phyloP scores from a whole-genome alignment of 495 filamentous ascomycete species.

The Aspergillus cristatus region DNA sequence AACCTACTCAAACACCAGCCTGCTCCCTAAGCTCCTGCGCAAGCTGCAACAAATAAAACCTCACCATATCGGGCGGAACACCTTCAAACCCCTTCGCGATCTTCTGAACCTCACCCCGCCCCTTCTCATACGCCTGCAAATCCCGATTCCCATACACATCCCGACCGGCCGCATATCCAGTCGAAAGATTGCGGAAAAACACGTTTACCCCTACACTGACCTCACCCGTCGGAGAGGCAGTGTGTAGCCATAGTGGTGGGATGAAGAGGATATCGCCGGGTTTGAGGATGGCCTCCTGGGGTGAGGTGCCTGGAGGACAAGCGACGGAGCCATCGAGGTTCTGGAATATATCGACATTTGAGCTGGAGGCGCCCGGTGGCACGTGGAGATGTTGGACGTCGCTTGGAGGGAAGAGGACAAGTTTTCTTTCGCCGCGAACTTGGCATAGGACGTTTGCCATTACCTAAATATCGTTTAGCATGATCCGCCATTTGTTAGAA shows the following conservation, averaged over 20 bases:
- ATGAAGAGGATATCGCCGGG: conserved; percentile 74
- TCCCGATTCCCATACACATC: conserved; percentile 90
- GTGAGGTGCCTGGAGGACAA: conserved; percentile 46
- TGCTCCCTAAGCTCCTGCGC: conserved; percentile 54
- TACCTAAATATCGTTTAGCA: conserved; percentile 43
- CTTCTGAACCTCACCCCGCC: conserved; percentile 58
- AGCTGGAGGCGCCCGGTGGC: conserved; percentile 70
- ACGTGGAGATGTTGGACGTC: conserved; percentile 64
- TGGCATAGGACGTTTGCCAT: conserved; percentile 89
- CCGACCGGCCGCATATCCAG: conserved; percentile 61
- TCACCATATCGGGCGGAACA: conserved; percentile 54
- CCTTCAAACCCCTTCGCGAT: conserved; percentile 59
- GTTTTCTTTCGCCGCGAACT: conserved; percentile 57
- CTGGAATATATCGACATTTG: conserved; percentile 59
- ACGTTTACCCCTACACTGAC: conserved; percentile 73
- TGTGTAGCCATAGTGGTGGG: conserved; percentile 76
- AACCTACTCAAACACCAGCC: conserved; percentile 20
- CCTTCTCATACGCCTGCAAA: conserved; percentile 74
- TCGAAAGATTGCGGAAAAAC: conserved; percentile 66
- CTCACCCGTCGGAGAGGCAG: conserved; percentile 53
- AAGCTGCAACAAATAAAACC: conserved; percentile 69
- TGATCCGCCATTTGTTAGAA: too few relatives aligned
- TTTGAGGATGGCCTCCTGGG: conserved; percentile 54
- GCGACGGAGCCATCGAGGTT: conserved; percentile 24
- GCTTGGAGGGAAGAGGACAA: conserved; percentile 69